Base-by-base conservation (phyloP, 352 stramenopile genomes). In the Pseudoperonospora humuli region DNA sequence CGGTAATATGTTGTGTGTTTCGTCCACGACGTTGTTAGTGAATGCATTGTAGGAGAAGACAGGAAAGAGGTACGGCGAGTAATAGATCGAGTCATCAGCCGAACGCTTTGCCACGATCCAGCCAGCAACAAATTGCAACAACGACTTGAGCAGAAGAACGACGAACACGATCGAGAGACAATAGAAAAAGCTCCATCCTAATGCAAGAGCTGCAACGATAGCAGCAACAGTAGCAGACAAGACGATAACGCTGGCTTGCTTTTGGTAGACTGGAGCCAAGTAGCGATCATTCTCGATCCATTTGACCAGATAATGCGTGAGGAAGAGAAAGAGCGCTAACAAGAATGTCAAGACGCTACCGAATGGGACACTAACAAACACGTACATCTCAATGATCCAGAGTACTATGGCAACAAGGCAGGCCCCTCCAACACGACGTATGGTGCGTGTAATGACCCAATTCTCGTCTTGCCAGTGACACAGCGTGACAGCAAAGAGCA, bases 21-120 rank as follows among this genome's bases (percentile, higher is more conserved):
- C 77, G 35, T 96, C 79, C 26, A 89, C 64, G 24, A 97, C 68
- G 50, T 96, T 95, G 67, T 96, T 93, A 7, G 73, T 93, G 52
- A 79, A 83, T 2, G 88, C 75, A 36, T 96, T 88, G 64, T 96
- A 95, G 11, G 81, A 87, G 50, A 93, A 97, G 3, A 93, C 68
- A 7, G 88, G 88, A 29, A 97, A 94, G 17, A 97, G 43, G 39
- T 93, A 95, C 7, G 78, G 84, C 25, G 84, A 88, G 45, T 85
- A 90, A 50, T 88, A 95, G 24, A 82, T 53, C 9, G 86, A 82
- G 15, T 76, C 75, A 29, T 84, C 69, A 5, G 55, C 50, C 4
- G 60, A 56, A 34, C 55, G 39, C 17, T 61, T 64, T 3, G 56
- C 56, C 26, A 86, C 67, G 24, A 89, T 57, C 68, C 72, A 86